Evolutionary conservation across 768 basidiomycete genomes (phyloP), one percentile per base, ranked within the genome.

Genomic region (Rhodosporidiobolus sp.): DNA sequence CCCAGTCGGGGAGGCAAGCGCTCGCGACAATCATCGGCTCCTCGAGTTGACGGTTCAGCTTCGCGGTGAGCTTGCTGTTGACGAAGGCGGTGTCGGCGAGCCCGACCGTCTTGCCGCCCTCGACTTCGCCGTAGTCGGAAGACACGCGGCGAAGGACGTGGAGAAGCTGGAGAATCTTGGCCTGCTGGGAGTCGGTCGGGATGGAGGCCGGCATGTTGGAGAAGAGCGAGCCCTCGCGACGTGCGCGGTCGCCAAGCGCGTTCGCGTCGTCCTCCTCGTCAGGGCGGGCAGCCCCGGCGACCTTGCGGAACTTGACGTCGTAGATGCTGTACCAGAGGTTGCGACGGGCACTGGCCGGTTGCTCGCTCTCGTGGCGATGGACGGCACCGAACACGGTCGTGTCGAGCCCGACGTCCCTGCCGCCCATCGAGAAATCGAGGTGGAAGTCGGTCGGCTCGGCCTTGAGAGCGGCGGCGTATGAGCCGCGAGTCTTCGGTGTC

Each of bases 21-120:
- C 95, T 96, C 65, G 95, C 96, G 55, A 99, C 94, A 74, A 99
- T 96, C 93, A 98, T 96, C 0, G 93, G 92, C 79, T 99, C 96
- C 78, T 99, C 96, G 54, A 99, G 81, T 80, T 98, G 96, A 48
- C 96, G 87, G 20, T 92, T 93, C n/a, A 99, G 85, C 81, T 99
- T 99, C 17, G 96, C 96, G 3, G 93, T 93, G 35, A 99, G 83
- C 81, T 99, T 99, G 83, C 96, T 97, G 81, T 98, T 99, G 73
- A 98, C 87, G 80, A 99, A 99, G 0, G 91, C 87, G 0, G 91
- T 86, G 74, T 94, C 92, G 4, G 88, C 83, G 26, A 96, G 83
- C 0, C 28, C 62, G 5, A 62, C 22, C 0, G 35, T n/a, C 32
- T 65, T 61, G 28, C 30, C 49, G 26, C 22, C 30, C 17, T 53